These are phyloP conservation scores for Xanthoceras sorbifolium DNA, from an alignment of 345 rosid species.

Conservation along the genomic window DNA sequence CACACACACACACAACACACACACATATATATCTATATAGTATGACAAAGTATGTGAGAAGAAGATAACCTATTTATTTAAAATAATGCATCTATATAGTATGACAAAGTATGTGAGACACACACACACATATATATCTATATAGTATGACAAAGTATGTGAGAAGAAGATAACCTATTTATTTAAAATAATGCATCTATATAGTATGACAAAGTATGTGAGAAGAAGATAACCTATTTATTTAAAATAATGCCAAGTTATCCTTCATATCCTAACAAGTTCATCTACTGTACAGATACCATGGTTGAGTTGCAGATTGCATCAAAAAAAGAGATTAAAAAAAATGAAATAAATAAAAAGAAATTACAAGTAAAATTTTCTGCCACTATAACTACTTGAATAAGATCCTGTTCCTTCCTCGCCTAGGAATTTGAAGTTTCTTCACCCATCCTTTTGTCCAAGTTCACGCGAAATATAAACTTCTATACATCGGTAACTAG, in stretches of 20 bases:
- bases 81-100: no score
- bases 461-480: background rate
- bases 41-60: no score
- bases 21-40: no score
- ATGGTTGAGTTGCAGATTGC: background rate
- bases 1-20: no score
- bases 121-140: no score
- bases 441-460: background rate
- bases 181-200: background rate
- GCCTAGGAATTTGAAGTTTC: background rate
- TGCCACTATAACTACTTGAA: background rate
- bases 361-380: conserved; percentile 2
- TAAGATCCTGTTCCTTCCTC: background rate
- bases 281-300: conserved; percentile 25
- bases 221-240: background rate
- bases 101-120: no score
- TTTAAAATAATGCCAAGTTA: background rate
- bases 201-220: background rate
- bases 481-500: background rate
- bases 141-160: background rate
- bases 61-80: no score
- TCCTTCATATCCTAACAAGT: conserved; percentile 5
- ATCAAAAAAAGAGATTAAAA: background rate
- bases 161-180: background rate
- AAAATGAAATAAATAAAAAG: conserved; percentile 9